Evolutionary conservation across 345 rosid species (phyloP).

Genomic region (Citrus cavaleriei): DNA sequence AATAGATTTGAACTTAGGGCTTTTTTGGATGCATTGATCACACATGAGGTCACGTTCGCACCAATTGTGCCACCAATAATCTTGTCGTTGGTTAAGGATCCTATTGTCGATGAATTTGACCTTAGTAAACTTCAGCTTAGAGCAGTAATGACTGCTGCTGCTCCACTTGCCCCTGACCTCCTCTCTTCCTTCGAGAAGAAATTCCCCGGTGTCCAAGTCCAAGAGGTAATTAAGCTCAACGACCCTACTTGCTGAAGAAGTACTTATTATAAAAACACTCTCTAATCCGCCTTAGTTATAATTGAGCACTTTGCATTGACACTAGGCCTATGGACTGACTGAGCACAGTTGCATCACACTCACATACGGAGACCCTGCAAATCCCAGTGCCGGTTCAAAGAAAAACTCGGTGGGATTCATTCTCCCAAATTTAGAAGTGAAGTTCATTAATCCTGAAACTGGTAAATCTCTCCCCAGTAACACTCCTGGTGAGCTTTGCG

Average conservation of each 20-base stretch:
- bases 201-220: conserved; percentile 82
- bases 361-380: conserved; percentile 61
- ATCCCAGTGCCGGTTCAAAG: conserved; percentile 55
- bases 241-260: neutral
- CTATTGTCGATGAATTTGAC: conserved; percentile 80
- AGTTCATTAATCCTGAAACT: conserved; percentile 82
- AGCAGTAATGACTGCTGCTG: conserved; percentile 89
- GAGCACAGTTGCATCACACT: conserved; percentile 97
- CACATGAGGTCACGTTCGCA: conserved; percentile 78
- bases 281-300: no score
- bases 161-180: conserved; percentile 84
- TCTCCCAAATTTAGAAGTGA: conserved; percentile 80
- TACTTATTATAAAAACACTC: neutral
- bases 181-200: conserved; percentile 60
- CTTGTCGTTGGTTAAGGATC: conserved; percentile 72
- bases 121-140: conserved; percentile 70
- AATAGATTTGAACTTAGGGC: conserved; percentile 68
- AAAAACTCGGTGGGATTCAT: conserved; percentile 85
- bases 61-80: conserved; percentile 93
- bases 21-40: conserved; percentile 60
- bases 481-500: conserved; percentile 83
- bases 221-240: conserved; percentile 46
- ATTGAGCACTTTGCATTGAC: neutral
- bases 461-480: conserved; percentile 63
- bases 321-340: conserved; percentile 90